A percentile compares a stretch with the other conserved stretches of the same genome.
These are phyloP conservation scores for Penicillium verhagenii DNA, from an alignment of 495 filamentous ascomycete species.

Conservation along the genomic window DNA sequence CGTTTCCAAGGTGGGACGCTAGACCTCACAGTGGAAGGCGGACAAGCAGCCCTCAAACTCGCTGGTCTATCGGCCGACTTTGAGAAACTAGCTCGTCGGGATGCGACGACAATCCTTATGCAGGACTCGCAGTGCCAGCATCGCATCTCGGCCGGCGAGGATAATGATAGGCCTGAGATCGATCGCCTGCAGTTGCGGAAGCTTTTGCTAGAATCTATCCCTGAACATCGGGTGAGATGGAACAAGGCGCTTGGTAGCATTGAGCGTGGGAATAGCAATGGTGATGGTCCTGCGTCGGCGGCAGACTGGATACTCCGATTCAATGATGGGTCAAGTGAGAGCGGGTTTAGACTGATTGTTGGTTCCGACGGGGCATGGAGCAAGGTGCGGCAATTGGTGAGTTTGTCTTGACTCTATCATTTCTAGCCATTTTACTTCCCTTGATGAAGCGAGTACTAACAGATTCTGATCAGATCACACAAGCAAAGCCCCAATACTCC, in stretches of 20 bases:
- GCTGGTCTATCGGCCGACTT: constrained; percentile 51
- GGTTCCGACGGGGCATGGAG: constrained; percentile 13
- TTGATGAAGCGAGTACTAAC: background rate
- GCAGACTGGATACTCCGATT: constrained; percentile 5
- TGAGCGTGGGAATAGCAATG: background rate
- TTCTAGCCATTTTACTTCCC: background rate
- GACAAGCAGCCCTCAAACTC: constrained; percentile 49
- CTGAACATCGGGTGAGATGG: constrained; percentile 37
- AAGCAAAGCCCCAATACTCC: constrained; percentile 15
- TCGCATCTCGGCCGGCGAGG: background rate
- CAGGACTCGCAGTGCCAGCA: background rate
- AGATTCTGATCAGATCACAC: constrained; percentile 9
- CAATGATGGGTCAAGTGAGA: constrained; percentile 1
- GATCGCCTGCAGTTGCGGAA: constrained; percentile 38
- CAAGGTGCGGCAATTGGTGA: constrained; percentile 5
- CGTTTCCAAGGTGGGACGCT: constrained; percentile 46
- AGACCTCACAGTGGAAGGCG: constrained; percentile 52
- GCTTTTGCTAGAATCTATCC: constrained; percentile 39
- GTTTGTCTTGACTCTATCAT: background rate
- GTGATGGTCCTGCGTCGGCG: background rate
- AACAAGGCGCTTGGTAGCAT: background rate
- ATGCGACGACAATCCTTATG: constrained; percentile 19
- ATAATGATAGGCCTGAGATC: constrained; percentile 31
- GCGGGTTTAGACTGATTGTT: constrained; percentile 10
- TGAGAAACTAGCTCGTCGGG: constrained; percentile 37